A percentile compares a stretch with the other conserved stretches of the same genome.
Conservation (phyloP, 2,329 filamentous ascomycete genomes). For the Fusarium incarnatum region DNA sequence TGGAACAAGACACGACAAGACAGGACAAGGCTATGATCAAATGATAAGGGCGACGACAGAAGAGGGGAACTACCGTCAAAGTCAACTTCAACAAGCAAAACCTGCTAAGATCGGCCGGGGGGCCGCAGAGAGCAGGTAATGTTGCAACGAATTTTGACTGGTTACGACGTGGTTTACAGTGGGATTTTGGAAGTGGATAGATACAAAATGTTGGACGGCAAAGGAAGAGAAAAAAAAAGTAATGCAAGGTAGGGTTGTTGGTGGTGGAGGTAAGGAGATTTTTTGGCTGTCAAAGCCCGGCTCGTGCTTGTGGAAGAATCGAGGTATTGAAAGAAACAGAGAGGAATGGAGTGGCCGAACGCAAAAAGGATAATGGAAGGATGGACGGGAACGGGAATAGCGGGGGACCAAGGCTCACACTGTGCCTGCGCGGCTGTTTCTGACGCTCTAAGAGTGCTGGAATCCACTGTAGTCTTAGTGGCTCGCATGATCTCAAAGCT, state of each 20-base stretch:
- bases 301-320: conserved; percentile 31
- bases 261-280: conserved; percentile 46
- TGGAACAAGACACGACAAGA: conserved; percentile 8
- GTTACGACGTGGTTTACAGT: conserved; percentile 34
- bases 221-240: conserved; percentile 9
- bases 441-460: conserved; percentile 27
- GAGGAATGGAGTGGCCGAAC: conserved; percentile 45
- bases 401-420: conserved; percentile 28
- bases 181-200: conserved; percentile 34
- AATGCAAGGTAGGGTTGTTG: conserved; percentile 25
- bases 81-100: conserved; percentile 26
- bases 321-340: conserved; percentile 37
- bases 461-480: conserved; percentile 39
- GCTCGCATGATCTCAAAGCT: conserved; percentile 25
- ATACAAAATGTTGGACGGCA: background rate
- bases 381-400: conserved; percentile 48
- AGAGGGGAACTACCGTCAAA: conserved; percentile 37
- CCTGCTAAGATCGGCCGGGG: conserved; percentile 36
- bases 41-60: conserved; percentile 25
- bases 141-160: conserved; percentile 23
- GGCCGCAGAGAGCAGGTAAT: conserved; percentile 38
- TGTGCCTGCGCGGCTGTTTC: conserved; percentile 38
- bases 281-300: conserved; percentile 43
- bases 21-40: conserved; percentile 21
- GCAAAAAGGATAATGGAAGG: conserved; percentile 40